Conservation (phyloP, 345 rosid species). For the Erodium maritimum region DNA sequence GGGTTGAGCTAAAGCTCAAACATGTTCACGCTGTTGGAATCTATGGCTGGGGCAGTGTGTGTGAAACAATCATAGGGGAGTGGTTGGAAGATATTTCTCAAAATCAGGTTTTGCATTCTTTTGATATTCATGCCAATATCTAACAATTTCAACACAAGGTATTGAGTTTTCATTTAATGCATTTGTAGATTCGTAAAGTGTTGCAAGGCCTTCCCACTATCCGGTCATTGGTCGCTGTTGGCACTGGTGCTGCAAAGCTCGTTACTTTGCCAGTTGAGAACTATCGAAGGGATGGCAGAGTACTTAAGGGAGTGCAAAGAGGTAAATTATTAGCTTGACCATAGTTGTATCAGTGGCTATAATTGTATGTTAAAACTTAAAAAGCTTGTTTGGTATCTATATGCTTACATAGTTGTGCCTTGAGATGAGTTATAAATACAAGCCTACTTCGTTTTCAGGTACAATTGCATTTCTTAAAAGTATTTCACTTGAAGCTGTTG, state of each 20-base stretch:
- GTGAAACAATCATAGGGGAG: constrained; percentile 74
- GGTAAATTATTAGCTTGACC: constrained; percentile 27
- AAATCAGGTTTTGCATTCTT: constrained; percentile 54
- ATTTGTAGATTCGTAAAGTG: constrained; percentile 49
- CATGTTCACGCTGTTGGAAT: constrained; percentile 79
- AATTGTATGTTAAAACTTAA: too few species aligned
- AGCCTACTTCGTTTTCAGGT: constrained; percentile 36
- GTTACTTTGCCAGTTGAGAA: constrained; percentile 78
- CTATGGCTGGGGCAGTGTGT: constrained; percentile 76
- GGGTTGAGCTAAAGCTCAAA: constrained; percentile 80
- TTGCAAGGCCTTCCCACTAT: constrained; percentile 68
- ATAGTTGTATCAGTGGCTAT: not conserved
- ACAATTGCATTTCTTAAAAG: constrained; percentile 83
- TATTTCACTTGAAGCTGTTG: constrained; percentile 85
- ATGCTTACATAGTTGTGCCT: too few species aligned
- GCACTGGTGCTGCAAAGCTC: constrained; percentile 67
- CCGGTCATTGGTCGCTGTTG: constrained; percentile 67
- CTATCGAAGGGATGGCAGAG: constrained; percentile 72
- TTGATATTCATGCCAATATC: not conserved
- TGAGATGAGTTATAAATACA: not conserved
- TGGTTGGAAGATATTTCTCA: constrained; percentile 95
- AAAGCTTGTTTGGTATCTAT: too few species aligned
- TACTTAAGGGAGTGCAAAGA: constrained; percentile 89
- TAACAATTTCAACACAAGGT: not conserved
- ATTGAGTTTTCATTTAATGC: constrained; percentile 2